A percentile compares a stretch with the other conserved stretches of the same genome.
phyloP scores from a whole-genome alignment of 768 basidiomycete species.

The Suillus subaureus region DNA sequence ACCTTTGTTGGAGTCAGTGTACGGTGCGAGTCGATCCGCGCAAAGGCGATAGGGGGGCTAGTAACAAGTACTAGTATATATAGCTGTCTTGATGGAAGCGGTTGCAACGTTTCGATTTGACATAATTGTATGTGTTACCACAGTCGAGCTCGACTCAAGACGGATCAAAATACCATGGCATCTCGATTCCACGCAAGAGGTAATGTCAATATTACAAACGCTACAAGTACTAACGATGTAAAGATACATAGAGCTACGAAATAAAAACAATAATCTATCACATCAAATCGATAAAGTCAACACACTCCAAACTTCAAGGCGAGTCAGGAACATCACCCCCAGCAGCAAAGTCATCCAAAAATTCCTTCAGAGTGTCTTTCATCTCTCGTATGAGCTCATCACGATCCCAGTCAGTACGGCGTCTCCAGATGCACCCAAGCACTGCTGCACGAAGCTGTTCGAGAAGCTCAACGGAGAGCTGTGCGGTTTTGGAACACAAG shows the following conservation, averaged over 20 bases:
- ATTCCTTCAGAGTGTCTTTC: slow-evolving; percentile 56
- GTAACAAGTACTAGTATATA: no score
- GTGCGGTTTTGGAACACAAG: slow-evolving; percentile 55
- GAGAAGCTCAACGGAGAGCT: slow-evolving; percentile 82
- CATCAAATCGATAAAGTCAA: background rate
- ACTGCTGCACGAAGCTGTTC: slow-evolving; percentile 91
- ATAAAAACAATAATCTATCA: slow-evolving; percentile 21
- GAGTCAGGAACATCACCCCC: slow-evolving; percentile 18
- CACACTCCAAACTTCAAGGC: slow-evolving; percentile 11
- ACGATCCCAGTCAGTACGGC: slow-evolving; percentile 83
- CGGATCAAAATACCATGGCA: background rate
- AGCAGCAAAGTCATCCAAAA: slow-evolving; percentile 61
- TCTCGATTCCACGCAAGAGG: background rate
- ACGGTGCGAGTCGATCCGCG: no score
- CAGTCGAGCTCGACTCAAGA: no score
- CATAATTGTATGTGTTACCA: no score
- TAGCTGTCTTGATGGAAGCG: no score
- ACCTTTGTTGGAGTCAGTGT: no score
- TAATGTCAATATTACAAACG: background rate
- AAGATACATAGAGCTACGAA: slow-evolving; percentile 23
- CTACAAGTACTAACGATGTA: slow-evolving; percentile 6
- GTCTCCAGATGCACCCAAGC: slow-evolving; percentile 81
- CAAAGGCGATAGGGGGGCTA: no score
- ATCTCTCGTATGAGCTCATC: slow-evolving; percentile 63
- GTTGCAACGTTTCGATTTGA: no score